Base-by-base conservation (phyloP, 1,139 yeast species). In the Lodderomyces elongisporus region DNA sequence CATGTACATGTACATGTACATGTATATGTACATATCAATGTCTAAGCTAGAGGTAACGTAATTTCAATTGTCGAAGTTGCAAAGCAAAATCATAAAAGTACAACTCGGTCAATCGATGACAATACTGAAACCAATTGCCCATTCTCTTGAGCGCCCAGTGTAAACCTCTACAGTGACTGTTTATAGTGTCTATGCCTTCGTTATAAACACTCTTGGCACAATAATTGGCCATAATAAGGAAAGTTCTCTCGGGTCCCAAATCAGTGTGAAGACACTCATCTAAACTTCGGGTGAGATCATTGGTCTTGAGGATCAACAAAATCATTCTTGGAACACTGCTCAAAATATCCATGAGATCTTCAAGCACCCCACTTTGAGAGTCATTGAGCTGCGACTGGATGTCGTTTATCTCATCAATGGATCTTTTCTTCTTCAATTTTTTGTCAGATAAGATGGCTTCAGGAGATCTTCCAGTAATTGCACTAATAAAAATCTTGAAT, bases 181-280 rank as follows among this genome's bases (percentile, higher is more conserved):
- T 45, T 5, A 73, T 69, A 4, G 38, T 39, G 37, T 77, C 81
- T 18, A 60, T 51, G 2, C 73, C 70, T 49, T 87, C 96, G 18
- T 72, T 72, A 47, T 77, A 85, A 1, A 87, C 91, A 0, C 88
- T 77, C 20, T 65, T 64, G 1, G 96, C 89, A 62, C 97, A 91
- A 56, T 91, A 91, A 29, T 77, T 76, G 2, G 96, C 94, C 81
- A 91, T 74, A 33, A 91, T 87, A 45, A 89, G 60, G 48, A 91
- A 91, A 0, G 95, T 83, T 37, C 96, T 67, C 53, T 85, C 91
- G 2, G 88, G 84, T 0, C 97, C 97, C 31, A 89, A 61, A 0
- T 96, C 95, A 42, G 80, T 79, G 31, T 83, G 74, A 39, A 91
- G 67, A 41, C 75, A 70, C 49, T 91, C 97, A 56, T 91, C 98